Conservation (phyloP, 345 rosid genomes). For the Eucalyptus guilfoylei region DNA sequence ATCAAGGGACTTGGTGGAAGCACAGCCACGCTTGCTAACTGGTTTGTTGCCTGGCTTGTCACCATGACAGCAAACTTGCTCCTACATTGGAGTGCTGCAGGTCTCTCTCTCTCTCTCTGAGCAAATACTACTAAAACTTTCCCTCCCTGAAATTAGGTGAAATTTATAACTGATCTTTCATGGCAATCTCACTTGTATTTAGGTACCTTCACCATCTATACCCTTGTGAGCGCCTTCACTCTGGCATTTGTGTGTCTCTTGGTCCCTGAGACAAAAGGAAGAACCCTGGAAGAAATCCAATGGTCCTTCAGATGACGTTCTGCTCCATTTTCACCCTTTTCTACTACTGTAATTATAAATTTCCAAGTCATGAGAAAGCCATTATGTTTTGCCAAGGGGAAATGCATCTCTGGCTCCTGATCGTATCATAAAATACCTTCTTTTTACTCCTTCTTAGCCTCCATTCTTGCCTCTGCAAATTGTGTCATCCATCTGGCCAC, state of each 20-base stretch:
- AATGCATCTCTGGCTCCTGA: background rate
- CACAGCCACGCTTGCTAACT: slow-evolving; percentile 70
- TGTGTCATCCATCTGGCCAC: background rate
- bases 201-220: slow-evolving; percentile 32
- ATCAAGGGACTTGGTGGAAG: slow-evolving; percentile 95
- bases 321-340: background rate
- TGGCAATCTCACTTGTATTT: background rate
- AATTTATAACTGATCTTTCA: background rate
- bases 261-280: slow-evolving; percentile 41
- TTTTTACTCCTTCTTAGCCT: background rate
- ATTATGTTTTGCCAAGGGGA: background rate
- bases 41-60: slow-evolving; percentile 55
- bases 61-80: slow-evolving; percentile 94
- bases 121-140: background rate
- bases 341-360: background rate
- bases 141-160: background rate
- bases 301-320: slow-evolving; percentile 25
- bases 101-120: slow-evolving; percentile 9
- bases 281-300: slow-evolving; percentile 37
- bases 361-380: background rate
- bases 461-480: background rate
- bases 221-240: slow-evolving; percentile 10
- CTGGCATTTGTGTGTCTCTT: slow-evolving; percentile 11
- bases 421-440: background rate
- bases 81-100: slow-evolving; percentile 77